Conservation (phyloP, 257 asterid genomes). For the Ilex asprella region DNA sequence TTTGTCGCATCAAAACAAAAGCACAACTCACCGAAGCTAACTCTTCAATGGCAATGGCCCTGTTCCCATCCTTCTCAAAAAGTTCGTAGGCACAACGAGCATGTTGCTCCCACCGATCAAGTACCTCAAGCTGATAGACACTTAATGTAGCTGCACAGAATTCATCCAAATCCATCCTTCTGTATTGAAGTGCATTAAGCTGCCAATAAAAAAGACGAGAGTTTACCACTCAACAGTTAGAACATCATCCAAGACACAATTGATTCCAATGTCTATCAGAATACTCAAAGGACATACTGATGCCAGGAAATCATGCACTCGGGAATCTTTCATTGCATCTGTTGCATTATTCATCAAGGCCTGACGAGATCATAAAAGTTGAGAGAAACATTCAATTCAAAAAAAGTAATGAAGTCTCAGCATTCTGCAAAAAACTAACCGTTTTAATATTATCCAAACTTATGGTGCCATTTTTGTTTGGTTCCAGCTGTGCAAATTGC, state of each 20-base stretch:
- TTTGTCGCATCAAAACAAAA: neutral
- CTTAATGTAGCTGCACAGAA: constrained; percentile 77
- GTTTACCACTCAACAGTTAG: constrained; percentile 11
- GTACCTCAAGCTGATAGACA: constrained; percentile 74
- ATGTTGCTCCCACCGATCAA: constrained; percentile 79
- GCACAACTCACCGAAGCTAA: constrained; percentile 63
- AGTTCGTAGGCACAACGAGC: constrained; percentile 85
- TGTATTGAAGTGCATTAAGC: constrained; percentile 85
- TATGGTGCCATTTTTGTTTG: constrained; percentile 47
- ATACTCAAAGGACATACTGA: constrained; percentile 34
- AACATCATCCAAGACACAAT: neutral
- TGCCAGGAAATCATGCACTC: constrained; percentile 65
- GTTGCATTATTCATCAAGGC: constrained; percentile 69
- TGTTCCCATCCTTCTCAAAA: constrained; percentile 82
- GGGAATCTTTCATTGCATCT: constrained; percentile 83
- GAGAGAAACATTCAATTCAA: neutral
- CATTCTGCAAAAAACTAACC: constrained; percentile 18
- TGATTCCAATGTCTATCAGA: neutral
- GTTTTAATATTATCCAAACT: constrained; percentile 33
- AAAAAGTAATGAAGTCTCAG: neutral
- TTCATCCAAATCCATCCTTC: constrained; percentile 96
- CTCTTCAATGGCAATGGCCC: constrained; percentile 80
- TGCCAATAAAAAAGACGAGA: constrained; percentile 17
- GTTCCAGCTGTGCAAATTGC: constrained; percentile 40
- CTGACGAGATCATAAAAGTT: constrained; percentile 32